Evolutionary conservation across 345 rosid genomes (phyloP), one percentile per base, ranked within the genome.

Genomic region (Euclidium syriacum): DNA sequence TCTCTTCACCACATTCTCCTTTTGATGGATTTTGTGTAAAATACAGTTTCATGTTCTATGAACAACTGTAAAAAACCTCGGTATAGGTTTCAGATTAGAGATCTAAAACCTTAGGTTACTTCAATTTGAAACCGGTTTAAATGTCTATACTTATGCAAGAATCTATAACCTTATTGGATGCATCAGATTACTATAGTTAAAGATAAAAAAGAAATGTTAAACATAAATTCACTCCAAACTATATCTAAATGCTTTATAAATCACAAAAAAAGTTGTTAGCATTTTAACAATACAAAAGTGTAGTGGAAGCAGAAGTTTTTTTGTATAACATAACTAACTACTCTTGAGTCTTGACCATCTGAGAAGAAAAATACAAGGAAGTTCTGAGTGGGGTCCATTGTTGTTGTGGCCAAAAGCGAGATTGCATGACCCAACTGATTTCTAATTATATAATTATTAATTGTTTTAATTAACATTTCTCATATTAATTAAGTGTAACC

Each of bases 381-480:
- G 62, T 48, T 69, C 22, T 12, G 16, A 41, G 80, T 73, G 85
- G 82, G 78, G 48, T 72, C 82, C 76, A 53, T 36, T 24, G 40
- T 50, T 50, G 62, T 52, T 59, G 67, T 52, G 39, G 3, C 48
- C 40, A 34, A 55, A 55, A 47, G 70, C 52, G 58, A 71, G 59
- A 55, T 71, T 57, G 75, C 75, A 64, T 71, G 75, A 71, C 67
- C 44, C 51, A 60, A 60, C 60, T 30, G 63, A 58, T 10, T 71
- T 40, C 64, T 43, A 42, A 32, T 56, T 17, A 17, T 44, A 29
- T 52, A 39, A 4, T 25, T 15, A 1, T 50, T 38, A 4, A 15
- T 49, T 44, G 25, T 14, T 5, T 11, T 15, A 33, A 30, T 14
- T 43, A 16, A 4, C 5, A 42, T 42, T 39, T 57, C 52, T 63